phyloP scores from a whole-genome alignment of 768 basidiomycete species.

The Termitomyces sp. region DNA sequence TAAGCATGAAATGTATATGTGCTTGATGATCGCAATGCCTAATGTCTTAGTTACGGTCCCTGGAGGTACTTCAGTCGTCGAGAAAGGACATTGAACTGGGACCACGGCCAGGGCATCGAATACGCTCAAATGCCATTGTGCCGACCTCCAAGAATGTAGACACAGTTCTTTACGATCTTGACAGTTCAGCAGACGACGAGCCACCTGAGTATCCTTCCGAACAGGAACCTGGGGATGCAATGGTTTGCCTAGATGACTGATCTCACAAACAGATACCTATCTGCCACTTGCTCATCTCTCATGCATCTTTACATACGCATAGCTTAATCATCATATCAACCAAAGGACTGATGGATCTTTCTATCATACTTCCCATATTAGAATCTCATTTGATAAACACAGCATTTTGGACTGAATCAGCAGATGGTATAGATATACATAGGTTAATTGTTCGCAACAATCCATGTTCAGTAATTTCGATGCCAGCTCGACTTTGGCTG shows the following conservation, averaged over 20 bases:
- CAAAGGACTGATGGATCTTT: background rate
- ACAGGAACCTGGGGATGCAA: constrained; percentile 14
- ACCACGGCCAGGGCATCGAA: constrained; percentile 56
- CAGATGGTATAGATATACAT: background rate
- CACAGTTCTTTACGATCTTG: constrained; percentile 14
- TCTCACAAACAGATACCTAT: background rate
- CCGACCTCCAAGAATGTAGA: background rate
- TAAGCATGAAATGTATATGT: constrained; percentile 18
- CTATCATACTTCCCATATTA: background rate
- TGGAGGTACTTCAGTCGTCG: constrained; percentile 48
- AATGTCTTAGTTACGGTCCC: constrained; percentile 17
- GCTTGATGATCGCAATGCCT: background rate
- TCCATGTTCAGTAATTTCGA: background rate
- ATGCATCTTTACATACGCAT: background rate
- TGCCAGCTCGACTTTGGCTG: background rate
- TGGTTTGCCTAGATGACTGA: constrained; percentile 43
- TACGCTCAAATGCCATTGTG: constrained; percentile 51
- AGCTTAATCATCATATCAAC: background rate
- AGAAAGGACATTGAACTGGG: constrained; percentile 53
- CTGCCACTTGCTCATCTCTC: background rate
- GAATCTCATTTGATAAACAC: background rate
- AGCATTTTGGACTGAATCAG: background rate
- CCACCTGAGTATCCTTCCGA: constrained; percentile 12
- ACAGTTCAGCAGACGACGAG: constrained; percentile 22
- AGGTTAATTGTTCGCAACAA: background rate